These are phyloP conservation scores for Yamadazyma akitaensis DNA, from an alignment of 805 yeast genomes.

Conservation along the genomic window DNA sequence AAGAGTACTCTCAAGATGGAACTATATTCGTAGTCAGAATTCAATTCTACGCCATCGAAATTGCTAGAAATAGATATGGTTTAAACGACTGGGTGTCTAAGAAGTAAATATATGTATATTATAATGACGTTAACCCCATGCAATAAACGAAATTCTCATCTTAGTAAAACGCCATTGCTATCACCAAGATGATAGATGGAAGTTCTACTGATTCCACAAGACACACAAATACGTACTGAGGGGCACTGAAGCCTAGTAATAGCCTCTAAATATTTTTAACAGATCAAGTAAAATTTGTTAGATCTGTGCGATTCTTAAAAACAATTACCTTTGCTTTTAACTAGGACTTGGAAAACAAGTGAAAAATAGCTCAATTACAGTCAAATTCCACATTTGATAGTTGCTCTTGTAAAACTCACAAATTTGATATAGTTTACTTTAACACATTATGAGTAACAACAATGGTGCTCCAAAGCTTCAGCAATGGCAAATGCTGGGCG, in stretches of 20 bases:
- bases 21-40: slow-evolving; percentile 90
- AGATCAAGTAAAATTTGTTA: too few species aligned
- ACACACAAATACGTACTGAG: too few species aligned
- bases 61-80: slow-evolving; percentile 86
- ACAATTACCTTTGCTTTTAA: not conserved
- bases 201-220: too few species aligned
- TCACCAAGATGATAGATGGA: too few species aligned
- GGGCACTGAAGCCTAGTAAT: too few species aligned
- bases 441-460: not conserved
- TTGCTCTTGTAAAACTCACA: not conserved
- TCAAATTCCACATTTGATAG: not conserved
- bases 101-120: slow-evolving; percentile 9
- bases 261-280: too few species aligned
- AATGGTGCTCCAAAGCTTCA: slow-evolving; percentile 7
- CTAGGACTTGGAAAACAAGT: not conserved
- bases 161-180: too few species aligned
- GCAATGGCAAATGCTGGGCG: slow-evolving; percentile 5
- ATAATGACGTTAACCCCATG: not conserved
- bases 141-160: not conserved
- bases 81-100: slow-evolving; percentile 81
- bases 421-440: too few species aligned
- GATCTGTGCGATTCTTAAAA: not conserved
- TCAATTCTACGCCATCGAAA: slow-evolving; percentile 93
- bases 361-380: not conserved
- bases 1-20: slow-evolving; percentile 76